Evolutionary conservation across 2,329 filamentous ascomycete species (phyloP).

Genomic region (Penicillium sp.): DNA sequence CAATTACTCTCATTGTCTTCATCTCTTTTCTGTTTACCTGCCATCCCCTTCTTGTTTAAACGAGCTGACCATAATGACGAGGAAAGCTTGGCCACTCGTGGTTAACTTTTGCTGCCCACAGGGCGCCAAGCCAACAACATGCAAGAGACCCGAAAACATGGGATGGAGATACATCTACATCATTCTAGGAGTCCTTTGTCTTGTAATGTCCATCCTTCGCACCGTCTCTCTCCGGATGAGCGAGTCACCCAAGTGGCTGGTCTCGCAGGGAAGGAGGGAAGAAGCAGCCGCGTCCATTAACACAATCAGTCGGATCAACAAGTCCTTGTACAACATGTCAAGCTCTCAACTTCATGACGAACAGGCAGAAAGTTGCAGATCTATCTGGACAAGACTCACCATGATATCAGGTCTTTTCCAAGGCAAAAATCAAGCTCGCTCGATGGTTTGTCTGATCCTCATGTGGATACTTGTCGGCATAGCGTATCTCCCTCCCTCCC

Average conservation of each 20-base stretch:
- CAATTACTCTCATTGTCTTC: too few species aligned
- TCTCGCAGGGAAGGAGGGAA: background rate
- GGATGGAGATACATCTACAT: background rate
- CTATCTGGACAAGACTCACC: background rate
- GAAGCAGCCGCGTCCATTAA: background rate
- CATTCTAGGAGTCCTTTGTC: background rate
- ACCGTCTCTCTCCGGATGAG: background rate
- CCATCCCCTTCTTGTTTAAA: too few species aligned
- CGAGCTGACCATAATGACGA: too few species aligned
- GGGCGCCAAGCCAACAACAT: too few species aligned
- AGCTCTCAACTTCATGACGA: background rate
- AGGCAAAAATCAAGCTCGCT: background rate
- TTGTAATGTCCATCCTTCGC: background rate
- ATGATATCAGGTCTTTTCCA: background rate
- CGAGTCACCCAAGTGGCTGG: background rate
- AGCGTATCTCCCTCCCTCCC: background rate
- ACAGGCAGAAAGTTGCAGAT: background rate
- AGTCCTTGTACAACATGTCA: background rate
- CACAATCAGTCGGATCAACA: background rate
- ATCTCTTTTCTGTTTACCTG: too few species aligned
- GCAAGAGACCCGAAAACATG: background rate
- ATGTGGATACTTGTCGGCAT: background rate
- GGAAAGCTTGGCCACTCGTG: too few species aligned
- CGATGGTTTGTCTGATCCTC: background rate
- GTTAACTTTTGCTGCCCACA: too few species aligned